Evolutionary conservation across 2,329 filamentous ascomycete genomes (phyloP).

Genomic region (Stagonosporopsis tanaceti): DNA sequence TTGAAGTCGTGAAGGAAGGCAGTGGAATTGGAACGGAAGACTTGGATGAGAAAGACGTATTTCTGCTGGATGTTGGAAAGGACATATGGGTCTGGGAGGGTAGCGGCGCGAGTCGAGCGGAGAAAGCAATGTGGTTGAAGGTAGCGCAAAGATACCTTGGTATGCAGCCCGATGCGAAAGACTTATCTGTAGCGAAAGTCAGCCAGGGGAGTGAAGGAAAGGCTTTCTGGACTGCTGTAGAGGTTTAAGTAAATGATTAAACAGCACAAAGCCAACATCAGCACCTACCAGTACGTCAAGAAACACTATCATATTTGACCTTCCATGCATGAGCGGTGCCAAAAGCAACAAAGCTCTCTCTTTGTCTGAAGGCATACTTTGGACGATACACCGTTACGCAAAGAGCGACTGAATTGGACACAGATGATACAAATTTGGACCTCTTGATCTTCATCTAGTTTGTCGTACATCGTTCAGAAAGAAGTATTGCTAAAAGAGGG

Average conservation of each 20-base stretch:
- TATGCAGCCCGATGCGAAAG: constrained; percentile 54
- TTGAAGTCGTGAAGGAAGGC: constrained; percentile 67
- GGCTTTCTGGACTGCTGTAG: constrained; percentile 61
- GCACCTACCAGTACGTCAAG: not conserved
- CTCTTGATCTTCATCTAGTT: no score
- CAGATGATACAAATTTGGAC: no score
- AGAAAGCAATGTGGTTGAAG: constrained; percentile 68
- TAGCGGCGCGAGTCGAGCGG: constrained; percentile 62
- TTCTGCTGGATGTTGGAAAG: constrained; percentile 66
- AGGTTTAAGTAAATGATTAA: constrained; percentile 13
- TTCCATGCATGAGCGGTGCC: not conserved
- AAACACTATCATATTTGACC: not conserved
- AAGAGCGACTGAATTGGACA: no score
- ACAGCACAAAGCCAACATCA: not conserved
- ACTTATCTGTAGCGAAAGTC: constrained; percentile 63
- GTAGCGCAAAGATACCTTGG: constrained; percentile 66
- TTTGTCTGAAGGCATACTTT: no score
- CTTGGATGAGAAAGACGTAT: constrained; percentile 68
- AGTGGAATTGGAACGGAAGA: constrained; percentile 56
- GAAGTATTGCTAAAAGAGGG: no score
- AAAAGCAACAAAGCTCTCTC: not conserved
- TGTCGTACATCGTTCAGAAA: no score
- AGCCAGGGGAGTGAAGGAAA: constrained; percentile 64
- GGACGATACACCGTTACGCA: no score
- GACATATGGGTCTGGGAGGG: constrained; percentile 74